These are phyloP conservation scores for Lactifluus echinatus DNA, from an alignment of 768 basidiomycete genomes.

Conservation along the genomic window DNA sequence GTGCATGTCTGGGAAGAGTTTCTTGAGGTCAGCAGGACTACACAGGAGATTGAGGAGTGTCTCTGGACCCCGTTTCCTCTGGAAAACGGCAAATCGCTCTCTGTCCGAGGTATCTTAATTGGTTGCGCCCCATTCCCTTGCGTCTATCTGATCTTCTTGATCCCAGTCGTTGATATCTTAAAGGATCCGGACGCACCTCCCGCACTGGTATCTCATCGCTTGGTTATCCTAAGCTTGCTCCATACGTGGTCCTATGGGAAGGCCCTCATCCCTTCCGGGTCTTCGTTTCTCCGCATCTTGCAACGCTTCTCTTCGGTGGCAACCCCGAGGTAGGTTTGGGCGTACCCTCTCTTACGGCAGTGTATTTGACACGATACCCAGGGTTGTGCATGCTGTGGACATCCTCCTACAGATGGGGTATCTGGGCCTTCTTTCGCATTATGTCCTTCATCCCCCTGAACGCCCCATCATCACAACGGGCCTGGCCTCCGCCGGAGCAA, in stretches of 20 bases:
- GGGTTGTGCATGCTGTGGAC: constrained; percentile 39
- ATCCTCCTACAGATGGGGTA: constrained; percentile 32
- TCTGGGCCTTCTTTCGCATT: constrained; percentile 34
- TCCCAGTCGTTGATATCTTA: constrained; percentile 14
- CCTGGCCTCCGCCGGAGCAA: constrained; percentile 24
- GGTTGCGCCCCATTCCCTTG: neutral
- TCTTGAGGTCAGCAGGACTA: constrained; percentile 32
- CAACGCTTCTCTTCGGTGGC: constrained; percentile 31
- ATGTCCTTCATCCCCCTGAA: constrained; percentile 30
- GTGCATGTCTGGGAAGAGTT: constrained; percentile 35
- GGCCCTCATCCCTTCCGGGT: neutral
- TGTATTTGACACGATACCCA: constrained; percentile 20
- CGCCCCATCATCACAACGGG: constrained; percentile 23
- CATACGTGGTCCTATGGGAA: constrained; percentile 17
- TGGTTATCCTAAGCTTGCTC: constrained; percentile 10
- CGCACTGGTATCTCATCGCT: constrained; percentile 12
- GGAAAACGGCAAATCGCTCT: constrained; percentile 21
- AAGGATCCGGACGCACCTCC: constrained; percentile 11
- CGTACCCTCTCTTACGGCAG: neutral
- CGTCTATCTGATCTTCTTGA: neutral
- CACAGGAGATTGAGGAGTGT: constrained; percentile 37
- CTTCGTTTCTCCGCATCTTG: constrained; percentile 1
- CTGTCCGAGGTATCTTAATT: constrained; percentile 23
- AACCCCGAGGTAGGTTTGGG: constrained; percentile 37
- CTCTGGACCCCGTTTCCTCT: constrained; percentile 41